Base-by-base conservation (phyloP, 805 yeast species). In the Saccharomycopsis lassenensis region DNA sequence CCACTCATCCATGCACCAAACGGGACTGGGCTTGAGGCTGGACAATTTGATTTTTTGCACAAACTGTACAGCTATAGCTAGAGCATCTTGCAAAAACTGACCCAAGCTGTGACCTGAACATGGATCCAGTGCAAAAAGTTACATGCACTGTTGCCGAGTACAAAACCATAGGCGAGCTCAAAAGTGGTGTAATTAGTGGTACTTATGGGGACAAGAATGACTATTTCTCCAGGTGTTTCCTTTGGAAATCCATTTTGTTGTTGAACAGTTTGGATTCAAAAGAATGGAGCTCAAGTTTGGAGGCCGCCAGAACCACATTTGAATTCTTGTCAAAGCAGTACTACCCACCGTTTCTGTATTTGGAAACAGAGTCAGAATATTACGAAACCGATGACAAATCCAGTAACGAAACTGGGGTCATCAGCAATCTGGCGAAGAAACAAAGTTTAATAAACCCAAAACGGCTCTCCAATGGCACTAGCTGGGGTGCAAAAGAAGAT, bases 161-260 rank as follows among this genome's bases (percentile, higher is more conserved):
- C 17, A 8, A n/a, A n/a, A 35, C 18, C 15, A 15, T 41, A 4
- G 23, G 15, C 15, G 43, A 39, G 22, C 26, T 41, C 21, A 41
- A 41, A 20, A 37, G 17, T 10, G 40, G 40, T 5, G 45, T 41
- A 4, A 6, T 41, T 3, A 33, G 35, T 12, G 45, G 45, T 2
- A 6, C 30, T 7, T 41, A 41, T 21, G 21, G 34, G 4, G 21
- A 25, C 11, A 24, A 22, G 7, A 33, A 34, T 21, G 19, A 24
- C 2, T 23, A 36, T 17, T 41, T 41, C 22, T 34, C 40, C 5
- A 24, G 45, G 22, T 31, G 40, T 14, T 39, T 41, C 12, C 27
- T 41, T 12, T 41, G 45, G 45, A 41, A 41, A 21, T 12, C 36
- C 5, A 28, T 35, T 7, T 35, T 41, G 15, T 22, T 41, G 11